Base-by-base conservation (phyloP, 108 stramenopile species). In the Pelagomonas calceolata region DNA sequence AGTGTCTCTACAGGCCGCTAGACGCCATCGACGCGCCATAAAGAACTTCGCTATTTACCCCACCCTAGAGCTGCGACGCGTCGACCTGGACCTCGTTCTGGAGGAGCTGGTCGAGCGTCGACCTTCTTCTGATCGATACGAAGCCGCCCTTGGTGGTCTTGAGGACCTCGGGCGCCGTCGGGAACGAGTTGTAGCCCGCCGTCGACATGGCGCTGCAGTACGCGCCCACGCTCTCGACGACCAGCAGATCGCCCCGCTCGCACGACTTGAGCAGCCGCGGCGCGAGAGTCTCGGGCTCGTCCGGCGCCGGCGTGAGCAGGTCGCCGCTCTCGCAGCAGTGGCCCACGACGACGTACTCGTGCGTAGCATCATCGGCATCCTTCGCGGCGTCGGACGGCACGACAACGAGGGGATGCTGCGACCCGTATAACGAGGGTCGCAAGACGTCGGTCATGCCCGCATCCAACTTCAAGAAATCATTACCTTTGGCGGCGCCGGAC, bases 261-360 rank as follows among this genome's bases (percentile, higher is more conserved):
- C 92, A 92, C 76, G 86, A 85, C 31, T 85, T 87, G 14, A 98
- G 80, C 35, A 74, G 46, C 44, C 92, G 85, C 76, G 91, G 87
- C 9, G 84, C 90, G 73, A 98, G 81, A 44, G 82, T 81, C 76
- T 96, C 95, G 5, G 97, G 93, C 64, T 95, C 89, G 35, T 94
- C 97, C 14, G 94, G 85, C 68, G 87, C 84, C 21, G 94, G 94
- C 17, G 95, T 95, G 88, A 98, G 84, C 67, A 98, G 76, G 78
- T 98, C 97, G 36, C 97, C 97, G 64, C 87, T 89, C 74, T 98
- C 97, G 78, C 97, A 98, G 86, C 97, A 98, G 78, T 98, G 97
- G 9, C 97, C 97, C 64, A 96, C 97, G 26, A 98, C 95, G 29
- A 98, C 91, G 34, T 95, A 95, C 77, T 92, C 90, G 16, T 80